Evolutionary conservation across 202 grass and related monocot genomes (phyloP).

Genomic region (Schoenoplectus triqueter): DNA sequence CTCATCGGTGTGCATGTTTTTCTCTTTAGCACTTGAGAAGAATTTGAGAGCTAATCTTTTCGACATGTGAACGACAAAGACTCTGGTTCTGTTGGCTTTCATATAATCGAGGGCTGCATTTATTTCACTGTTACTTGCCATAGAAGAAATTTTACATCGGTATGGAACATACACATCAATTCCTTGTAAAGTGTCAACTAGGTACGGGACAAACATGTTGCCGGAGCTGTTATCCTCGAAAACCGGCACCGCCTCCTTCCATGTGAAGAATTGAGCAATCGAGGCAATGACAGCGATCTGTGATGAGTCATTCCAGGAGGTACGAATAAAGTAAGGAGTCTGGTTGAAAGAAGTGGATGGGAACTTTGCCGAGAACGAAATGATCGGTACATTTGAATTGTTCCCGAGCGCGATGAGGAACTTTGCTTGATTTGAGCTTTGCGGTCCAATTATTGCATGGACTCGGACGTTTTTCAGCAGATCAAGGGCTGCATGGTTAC

Average conservation of each 20-base stretch:
- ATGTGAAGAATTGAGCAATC: not conserved
- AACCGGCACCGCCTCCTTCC: too few relatives aligned
- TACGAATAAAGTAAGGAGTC: slow-evolving; percentile 45
- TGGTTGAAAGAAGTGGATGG: slow-evolving; percentile 26
- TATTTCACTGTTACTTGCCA: slow-evolving; percentile 35
- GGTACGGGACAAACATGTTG: too few relatives aligned
- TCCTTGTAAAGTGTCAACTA: too few relatives aligned
- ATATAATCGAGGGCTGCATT: slow-evolving; percentile 14
- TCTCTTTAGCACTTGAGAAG: too few relatives aligned
- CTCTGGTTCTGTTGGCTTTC: slow-evolving; percentile 38
- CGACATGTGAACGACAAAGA: slow-evolving; percentile 23
- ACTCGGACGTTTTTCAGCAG: too few relatives aligned
- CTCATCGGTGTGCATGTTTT: too few relatives aligned
- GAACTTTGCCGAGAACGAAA: too few relatives aligned
- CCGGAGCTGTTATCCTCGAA: not conserved
- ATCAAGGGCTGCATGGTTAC: not conserved
- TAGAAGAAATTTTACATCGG: not conserved
- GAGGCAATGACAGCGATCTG: slow-evolving; percentile 44
- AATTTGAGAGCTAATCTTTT: slow-evolving; percentile 7
- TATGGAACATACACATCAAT: too few relatives aligned
- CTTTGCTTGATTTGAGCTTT: not conserved
- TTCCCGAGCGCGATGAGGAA: too few relatives aligned
- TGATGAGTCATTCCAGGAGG: slow-evolving; percentile 45
- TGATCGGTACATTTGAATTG: too few relatives aligned
- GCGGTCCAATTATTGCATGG: not conserved